These are phyloP conservation scores for Lanzia echinophila DNA, from an alignment of 2,329 filamentous ascomycete species.

Conservation along the genomic window DNA sequence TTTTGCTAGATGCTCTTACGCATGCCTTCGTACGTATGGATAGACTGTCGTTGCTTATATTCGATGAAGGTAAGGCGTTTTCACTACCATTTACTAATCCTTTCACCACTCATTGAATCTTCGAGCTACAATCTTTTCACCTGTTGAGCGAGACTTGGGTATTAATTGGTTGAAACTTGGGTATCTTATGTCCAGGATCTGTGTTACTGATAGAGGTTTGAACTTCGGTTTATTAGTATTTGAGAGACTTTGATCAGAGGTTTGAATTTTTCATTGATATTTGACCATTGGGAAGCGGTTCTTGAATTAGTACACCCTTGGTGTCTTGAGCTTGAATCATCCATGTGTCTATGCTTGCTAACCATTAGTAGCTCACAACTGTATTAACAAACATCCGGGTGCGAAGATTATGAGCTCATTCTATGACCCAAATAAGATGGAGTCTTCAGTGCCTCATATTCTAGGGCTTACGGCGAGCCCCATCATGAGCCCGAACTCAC, in stretches of 20 bases:
- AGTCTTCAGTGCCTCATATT: slow-evolving; percentile 23
- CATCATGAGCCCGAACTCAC: slow-evolving; percentile 26
- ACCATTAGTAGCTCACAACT: slow-evolving; percentile 28
- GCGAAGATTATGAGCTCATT: slow-evolving; percentile 28
- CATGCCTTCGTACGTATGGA: slow-evolving; percentile 55
- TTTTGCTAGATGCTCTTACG: slow-evolving; percentile 51
- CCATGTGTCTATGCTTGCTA: not conserved
- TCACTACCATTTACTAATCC: not conserved
- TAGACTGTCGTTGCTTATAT: slow-evolving; percentile 50
- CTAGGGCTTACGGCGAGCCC: slow-evolving; percentile 30
- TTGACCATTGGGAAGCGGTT: too few relatives aligned
- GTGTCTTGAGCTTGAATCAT: not conserved
- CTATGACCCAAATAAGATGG: slow-evolving; percentile 23
- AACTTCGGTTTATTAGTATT: too few relatives aligned
- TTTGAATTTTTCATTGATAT: too few relatives aligned
- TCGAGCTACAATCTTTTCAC: too few relatives aligned
- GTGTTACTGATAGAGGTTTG: too few relatives aligned
- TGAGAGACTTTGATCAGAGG: too few relatives aligned
- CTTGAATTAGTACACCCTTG: not conserved
- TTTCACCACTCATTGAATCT: not conserved
- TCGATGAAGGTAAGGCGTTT: slow-evolving; percentile 52
- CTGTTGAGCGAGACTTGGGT: too few relatives aligned
- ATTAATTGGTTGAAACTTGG: too few relatives aligned
- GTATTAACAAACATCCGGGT: slow-evolving; percentile 26
- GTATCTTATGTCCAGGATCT: too few relatives aligned